Conservation (phyloP, 768 basidiomycete species). For the Tylopilus felleus region DNA sequence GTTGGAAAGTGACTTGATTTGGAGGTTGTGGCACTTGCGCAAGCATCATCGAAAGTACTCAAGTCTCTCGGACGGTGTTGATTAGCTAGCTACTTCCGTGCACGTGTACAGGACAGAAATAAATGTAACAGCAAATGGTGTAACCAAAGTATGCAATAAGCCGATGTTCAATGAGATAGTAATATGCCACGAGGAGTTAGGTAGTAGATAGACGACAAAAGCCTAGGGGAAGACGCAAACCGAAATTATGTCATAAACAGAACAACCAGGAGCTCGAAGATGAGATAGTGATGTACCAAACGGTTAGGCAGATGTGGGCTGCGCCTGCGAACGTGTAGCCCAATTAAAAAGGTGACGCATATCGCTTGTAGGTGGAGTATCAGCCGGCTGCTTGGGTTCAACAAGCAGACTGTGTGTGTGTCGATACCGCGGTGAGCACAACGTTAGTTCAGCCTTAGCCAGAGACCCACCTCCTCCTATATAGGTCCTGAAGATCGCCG, state of each 20-base stretch:
- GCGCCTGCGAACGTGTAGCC: conserved; percentile 59
- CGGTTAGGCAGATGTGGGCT: conserved; percentile 35
- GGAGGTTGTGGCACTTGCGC: not conserved
- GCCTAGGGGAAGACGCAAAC: conserved; percentile 17
- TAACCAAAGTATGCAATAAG: conserved; percentile 26
- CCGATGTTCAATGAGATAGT: conserved; percentile 26
- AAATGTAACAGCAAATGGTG: conserved; percentile 30
- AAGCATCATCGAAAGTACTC: not conserved
- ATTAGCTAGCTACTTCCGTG: conserved; percentile 25
- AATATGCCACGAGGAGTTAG: conserved; percentile 22
- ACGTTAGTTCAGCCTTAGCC: not conserved
- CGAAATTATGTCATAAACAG: conserved; percentile 30
- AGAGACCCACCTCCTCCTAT: conserved; percentile 68
- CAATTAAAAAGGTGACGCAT: conserved; percentile 79
- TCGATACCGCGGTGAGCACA: not conserved
- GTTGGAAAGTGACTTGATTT: too few species aligned
- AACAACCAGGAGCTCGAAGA: conserved; percentile 17
- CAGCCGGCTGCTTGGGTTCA: conserved; percentile 78
- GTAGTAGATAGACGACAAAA: conserved; percentile 27
- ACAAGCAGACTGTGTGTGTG: conserved; percentile 59
- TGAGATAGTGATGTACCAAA: conserved; percentile 21
- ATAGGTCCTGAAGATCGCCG: conserved; percentile 82
- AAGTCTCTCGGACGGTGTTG: not conserved
- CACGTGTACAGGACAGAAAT: conserved; percentile 28
- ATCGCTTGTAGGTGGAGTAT: conserved; percentile 59